phyloP scores from a whole-genome alignment of 371 early-diverging fungal genomes.

The Mortierella polycephala region DNA sequence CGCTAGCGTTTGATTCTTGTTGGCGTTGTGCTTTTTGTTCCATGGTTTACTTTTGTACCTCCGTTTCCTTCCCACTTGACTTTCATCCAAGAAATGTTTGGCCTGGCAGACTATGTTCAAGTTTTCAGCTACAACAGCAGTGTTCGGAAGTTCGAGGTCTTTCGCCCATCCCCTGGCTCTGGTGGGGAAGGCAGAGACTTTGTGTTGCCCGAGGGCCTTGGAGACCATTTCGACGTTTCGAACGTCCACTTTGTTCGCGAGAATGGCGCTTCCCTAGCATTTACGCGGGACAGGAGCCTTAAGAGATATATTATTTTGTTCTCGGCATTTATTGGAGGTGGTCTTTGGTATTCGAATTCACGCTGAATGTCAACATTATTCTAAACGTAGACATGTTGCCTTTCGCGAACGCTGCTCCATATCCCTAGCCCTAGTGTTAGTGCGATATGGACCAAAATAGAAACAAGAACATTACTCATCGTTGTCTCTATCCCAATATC shows the following conservation, averaged over 20 bases:
- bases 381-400: neutral
- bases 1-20: too few species aligned
- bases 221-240: slow-evolving; percentile 16
- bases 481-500: too few species aligned
- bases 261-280: slow-evolving; percentile 15
- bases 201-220: slow-evolving; percentile 25
- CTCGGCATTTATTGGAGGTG: neutral
- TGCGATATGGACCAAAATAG: too few species aligned
- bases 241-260: slow-evolving; percentile 1
- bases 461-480: too few species aligned
- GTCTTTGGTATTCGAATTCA: neutral
- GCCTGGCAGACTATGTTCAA: slow-evolving; percentile 19
- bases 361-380: neutral
- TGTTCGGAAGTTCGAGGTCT: slow-evolving; percentile 16
- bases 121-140: slow-evolving; percentile 20
- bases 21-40: too few species aligned
- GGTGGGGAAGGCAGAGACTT: slow-evolving; percentile 8
- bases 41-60: too few species aligned
- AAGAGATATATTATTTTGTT: slow-evolving; percentile 8
- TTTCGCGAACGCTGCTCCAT: too few species aligned
- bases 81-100: slow-evolving; percentile 9
- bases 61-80: too few species aligned
- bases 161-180: slow-evolving; percentile 1
- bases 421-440: too few species aligned
- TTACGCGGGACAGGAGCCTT: slow-evolving; percentile 16